These are phyloP conservation scores for Cercospora sp. DNA, from an alignment of 2,329 filamentous ascomycete species.

Conservation along the genomic window DNA sequence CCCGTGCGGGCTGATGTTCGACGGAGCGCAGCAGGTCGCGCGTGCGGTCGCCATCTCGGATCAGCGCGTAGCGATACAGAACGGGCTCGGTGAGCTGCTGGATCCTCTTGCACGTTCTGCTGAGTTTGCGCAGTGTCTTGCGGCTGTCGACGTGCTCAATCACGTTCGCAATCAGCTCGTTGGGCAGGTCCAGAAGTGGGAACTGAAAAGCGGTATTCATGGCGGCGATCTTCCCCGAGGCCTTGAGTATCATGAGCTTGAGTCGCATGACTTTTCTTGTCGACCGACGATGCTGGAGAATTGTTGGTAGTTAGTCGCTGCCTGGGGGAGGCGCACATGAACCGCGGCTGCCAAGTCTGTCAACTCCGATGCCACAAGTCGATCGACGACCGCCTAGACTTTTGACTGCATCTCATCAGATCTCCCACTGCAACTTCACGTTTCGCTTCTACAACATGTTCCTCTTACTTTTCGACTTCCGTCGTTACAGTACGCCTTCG, in stretches of 20 bases:
- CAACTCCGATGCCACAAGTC: background rate
- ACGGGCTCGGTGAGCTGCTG: conserved; percentile 27
- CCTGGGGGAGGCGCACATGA: background rate
- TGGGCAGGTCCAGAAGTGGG: conserved; percentile 27
- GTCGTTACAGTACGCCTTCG: background rate
- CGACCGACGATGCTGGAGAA: background rate
- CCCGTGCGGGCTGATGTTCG: conserved; percentile 11
- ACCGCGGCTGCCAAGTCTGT: too few species aligned
- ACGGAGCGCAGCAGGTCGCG: background rate
- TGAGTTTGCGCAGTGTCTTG: conserved; percentile 20
- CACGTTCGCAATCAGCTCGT: conserved; percentile 28
- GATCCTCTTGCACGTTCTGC: conserved; percentile 21
- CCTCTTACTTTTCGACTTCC: background rate
- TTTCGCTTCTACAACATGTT: too few species aligned
- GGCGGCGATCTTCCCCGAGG: conserved; percentile 16
- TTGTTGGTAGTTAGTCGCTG: background rate
- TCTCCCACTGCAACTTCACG: background rate
- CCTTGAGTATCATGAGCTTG: conserved; percentile 13
- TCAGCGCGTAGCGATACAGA: conserved; percentile 24
- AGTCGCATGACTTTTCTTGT: conserved; percentile 9
- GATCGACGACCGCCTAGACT: background rate
- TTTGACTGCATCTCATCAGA: background rate
- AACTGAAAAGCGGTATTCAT: conserved; percentile 25
- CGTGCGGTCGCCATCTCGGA: conserved; percentile 17
- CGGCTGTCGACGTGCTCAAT: conserved; percentile 27